phyloP scores from a whole-genome alignment of 768 basidiomycete species.

The Aureoboletus auriporus region DNA sequence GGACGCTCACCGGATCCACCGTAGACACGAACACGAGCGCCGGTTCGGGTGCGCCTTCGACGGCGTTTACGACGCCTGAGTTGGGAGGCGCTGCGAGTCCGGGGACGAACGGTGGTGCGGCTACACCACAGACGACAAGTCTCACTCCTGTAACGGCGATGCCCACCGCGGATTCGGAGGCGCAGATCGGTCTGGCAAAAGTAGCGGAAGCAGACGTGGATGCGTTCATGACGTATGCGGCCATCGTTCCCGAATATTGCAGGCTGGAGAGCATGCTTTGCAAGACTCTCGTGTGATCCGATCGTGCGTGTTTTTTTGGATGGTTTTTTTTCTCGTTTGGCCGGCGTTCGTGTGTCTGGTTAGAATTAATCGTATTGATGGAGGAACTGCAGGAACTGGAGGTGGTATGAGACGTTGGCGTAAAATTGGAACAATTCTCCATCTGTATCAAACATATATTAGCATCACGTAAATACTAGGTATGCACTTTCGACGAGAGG shows the following conservation, averaged over 20 bases:
- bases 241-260: slow-evolving; percentile 81
- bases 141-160: slow-evolving; percentile 70
- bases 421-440: too few relatives aligned
- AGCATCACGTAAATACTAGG: too few relatives aligned
- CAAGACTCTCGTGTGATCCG: slow-evolving; percentile 47
- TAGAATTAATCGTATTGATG: too few relatives aligned
- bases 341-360: too few relatives aligned
- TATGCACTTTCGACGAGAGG: too few relatives aligned
- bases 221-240: slow-evolving; percentile 81
- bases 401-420: too few relatives aligned
- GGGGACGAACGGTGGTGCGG: slow-evolving; percentile 28
- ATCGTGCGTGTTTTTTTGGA: too few relatives aligned
- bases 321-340: too few relatives aligned
- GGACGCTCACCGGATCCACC: slow-evolving; percentile 53
- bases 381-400: too few relatives aligned
- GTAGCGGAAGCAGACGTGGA: slow-evolving; percentile 83
- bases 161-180: slow-evolving; percentile 67
- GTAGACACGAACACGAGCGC: slow-evolving; percentile 30
- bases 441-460: too few relatives aligned
- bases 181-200: slow-evolving; percentile 73
- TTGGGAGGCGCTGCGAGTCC: slow-evolving; percentile 34
- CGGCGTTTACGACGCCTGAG: slow-evolving; percentile 62
- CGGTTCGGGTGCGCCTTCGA: slow-evolving; percentile 41
- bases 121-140: slow-evolving; percentile 46
- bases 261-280: slow-evolving; percentile 76